Percentiles rank a stretch among this genome's conserved stretches.
phyloP scores from a whole-genome alignment of 495 filamentous ascomycete species.

The Talaromyces wortmannii region DNA sequence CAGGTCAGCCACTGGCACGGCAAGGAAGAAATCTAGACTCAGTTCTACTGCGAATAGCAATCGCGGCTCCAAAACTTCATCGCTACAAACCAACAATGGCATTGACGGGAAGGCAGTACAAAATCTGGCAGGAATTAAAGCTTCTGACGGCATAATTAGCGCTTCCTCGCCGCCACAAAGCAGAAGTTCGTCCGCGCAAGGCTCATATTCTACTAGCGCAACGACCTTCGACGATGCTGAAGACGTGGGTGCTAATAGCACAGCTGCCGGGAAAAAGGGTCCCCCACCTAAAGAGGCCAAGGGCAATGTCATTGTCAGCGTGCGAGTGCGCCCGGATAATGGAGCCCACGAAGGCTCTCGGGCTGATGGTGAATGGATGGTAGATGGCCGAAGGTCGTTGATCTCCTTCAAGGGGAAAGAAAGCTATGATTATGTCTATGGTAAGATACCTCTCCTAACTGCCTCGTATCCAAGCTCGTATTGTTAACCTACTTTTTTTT shows the following conservation, averaged over 20 bases:
- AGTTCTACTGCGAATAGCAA: constrained; percentile 38
- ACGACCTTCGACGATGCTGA: constrained; percentile 76
- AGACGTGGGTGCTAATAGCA: constrained; percentile 32
- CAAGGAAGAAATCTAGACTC: constrained; percentile 29
- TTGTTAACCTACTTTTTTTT: neutral
- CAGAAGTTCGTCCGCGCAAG: constrained; percentile 81
- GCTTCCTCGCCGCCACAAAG: constrained; percentile 77
- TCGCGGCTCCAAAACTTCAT: constrained; percentile 53
- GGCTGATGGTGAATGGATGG: constrained; percentile 80
- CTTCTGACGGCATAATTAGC: constrained; percentile 64
- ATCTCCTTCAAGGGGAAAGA: constrained; percentile 83
- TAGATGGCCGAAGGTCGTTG: constrained; percentile 77
- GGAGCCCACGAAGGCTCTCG: constrained; percentile 50
- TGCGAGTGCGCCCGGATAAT: constrained; percentile 82
- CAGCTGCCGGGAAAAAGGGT: constrained; percentile 21
- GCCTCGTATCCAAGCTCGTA: neutral
- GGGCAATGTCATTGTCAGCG: constrained; percentile 94
- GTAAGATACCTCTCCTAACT: constrained; percentile 38
- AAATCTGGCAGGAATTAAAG: constrained; percentile 47
- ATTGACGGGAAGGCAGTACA: constrained; percentile 68
- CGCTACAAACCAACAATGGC: constrained; percentile 70
- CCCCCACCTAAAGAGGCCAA: constrained; percentile 58
- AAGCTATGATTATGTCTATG: constrained; percentile 88
- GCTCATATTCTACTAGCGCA: constrained; percentile 82
- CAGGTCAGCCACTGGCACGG: constrained; percentile 17